A percentile compares a stretch with the other conserved stretches of the same genome.
These are phyloP conservation scores for Geotrichum bryndzae DNA, from an alignment of 1,139 yeast genomes.

Conservation along the genomic window DNA sequence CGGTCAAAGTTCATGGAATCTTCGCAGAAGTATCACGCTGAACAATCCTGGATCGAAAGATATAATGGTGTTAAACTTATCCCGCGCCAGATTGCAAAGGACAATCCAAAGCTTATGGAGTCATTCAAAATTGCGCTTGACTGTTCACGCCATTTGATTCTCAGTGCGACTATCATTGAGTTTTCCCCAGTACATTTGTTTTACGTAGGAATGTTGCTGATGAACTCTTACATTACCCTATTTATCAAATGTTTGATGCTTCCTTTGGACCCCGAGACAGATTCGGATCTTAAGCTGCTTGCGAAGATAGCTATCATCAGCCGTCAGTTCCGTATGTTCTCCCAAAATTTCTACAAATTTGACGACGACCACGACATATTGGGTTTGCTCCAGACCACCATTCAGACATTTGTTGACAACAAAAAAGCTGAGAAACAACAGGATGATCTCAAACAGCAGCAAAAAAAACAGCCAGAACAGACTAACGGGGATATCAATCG, in stretches of 20 bases:
- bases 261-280: conserved; percentile 25
- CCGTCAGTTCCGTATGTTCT: neutral
- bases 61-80: conserved; percentile 13
- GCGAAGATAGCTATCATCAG: conserved; percentile 17
- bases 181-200: conserved; percentile 1
- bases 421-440: neutral
- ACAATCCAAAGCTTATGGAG: conserved; percentile 23
- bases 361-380: neutral
- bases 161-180: conserved; percentile 3
- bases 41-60: conserved; percentile 11
- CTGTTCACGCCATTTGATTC: conserved; percentile 25
- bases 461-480: neutral
- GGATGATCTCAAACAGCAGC: neutral
- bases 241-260: conserved; percentile 27
- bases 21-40: neutral
- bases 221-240: conserved; percentile 27
- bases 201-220: conserved; percentile 21
- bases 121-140: conserved; percentile 25
- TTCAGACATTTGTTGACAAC: neutral
- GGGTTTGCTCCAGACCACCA: neutral
- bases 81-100: conserved; percentile 6
- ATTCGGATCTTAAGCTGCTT: conserved; percentile 25
- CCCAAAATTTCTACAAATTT: neutral
- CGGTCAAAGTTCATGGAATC: neutral
- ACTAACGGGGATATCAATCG: neutral